Base-by-base conservation (phyloP, 2,329 filamentous ascomycete genomes). In the Aspergillus sp. region DNA sequence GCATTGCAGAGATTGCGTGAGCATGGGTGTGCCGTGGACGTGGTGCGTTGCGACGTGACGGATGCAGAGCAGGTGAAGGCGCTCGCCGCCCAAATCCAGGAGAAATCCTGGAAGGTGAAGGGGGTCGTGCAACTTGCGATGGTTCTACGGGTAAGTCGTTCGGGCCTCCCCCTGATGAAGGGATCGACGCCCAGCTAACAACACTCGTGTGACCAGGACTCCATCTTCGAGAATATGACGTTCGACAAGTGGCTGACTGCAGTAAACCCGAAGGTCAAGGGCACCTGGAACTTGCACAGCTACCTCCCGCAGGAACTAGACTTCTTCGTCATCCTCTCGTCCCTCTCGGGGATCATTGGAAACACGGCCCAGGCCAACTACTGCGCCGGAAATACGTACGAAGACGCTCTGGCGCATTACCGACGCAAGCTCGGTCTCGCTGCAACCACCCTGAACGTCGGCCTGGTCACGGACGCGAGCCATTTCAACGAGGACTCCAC, bases 41-140 rank as follows among this genome's bases (percentile, higher is more conserved):
- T 57, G 3, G 25, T 62, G 0, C 50, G 49, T 16, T 40, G 36
- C 16, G 36, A 40, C 16, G 36, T 40, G 7, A 16, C 36, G 5
- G 5, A 16, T 9, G 9, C 9, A 9, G 36, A 40, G 7, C 9
- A 40, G 29, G 29, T 32, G 7, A 6, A 32, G 29, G 29, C 7
- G 13, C 13, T 32, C 29, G 6, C 13, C 7, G 29, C 29, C 13
- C 29, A 13, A 32, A 13, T 13, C 29, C 6, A 32, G 29, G 29
- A 32, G 29, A 7, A 6, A 7, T 13, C 7, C 6, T 32, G 29
- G 29, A 7, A 13, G 7, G 47, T 63, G 13, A 44, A 45, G 13
- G 60, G 60, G 11, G 49, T 61, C 2, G 50, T 63, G 3, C 61
- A 63, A 47, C 58, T 5, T 40, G 16, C 36, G 5, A 40, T 17